These are phyloP conservation scores for Diaporthe citrichinensis DNA, from an alignment of 2,329 filamentous ascomycete species.

Conservation along the genomic window DNA sequence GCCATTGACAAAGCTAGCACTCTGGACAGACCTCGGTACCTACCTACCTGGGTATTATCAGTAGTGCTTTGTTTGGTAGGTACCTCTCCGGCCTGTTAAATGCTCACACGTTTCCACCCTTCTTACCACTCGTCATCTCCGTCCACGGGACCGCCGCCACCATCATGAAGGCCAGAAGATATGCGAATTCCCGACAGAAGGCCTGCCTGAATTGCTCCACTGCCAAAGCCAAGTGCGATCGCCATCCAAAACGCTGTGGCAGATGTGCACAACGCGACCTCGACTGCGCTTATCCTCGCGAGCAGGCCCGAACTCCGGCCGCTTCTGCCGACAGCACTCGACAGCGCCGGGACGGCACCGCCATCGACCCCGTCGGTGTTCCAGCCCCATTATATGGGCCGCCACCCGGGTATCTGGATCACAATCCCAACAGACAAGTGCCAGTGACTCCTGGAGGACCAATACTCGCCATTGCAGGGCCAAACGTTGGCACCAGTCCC, in stretches of 20 bases:
- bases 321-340: not conserved
- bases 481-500: not conserved
- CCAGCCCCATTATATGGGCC: not conserved
- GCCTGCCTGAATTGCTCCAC: constrained; percentile 54
- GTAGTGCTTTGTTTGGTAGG: too few relatives aligned
- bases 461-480: too few relatives aligned
- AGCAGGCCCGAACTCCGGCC: constrained; percentile 2
- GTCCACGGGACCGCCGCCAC: not conserved
- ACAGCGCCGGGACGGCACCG: not conserved
- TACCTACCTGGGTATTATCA: too few relatives aligned
- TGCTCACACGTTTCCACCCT: too few relatives aligned
- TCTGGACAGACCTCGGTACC: too few relatives aligned
- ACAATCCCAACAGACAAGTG: not conserved
- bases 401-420: not conserved
- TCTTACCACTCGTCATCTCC: too few relatives aligned
- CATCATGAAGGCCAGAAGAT: not conserved
- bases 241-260: constrained; percentile 49
- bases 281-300: constrained; percentile 49
- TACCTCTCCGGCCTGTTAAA: too few relatives aligned
- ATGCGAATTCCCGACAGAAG: constrained; percentile 1
- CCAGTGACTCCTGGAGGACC: not conserved
- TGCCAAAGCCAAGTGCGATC: constrained; percentile 59
- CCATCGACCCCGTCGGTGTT: not conserved
- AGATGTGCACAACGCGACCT: constrained; percentile 51
- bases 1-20: too few relatives aligned